phyloP scores from a whole-genome alignment of 78 protist species.

The Planoprotostelium fungivorum region DNA sequence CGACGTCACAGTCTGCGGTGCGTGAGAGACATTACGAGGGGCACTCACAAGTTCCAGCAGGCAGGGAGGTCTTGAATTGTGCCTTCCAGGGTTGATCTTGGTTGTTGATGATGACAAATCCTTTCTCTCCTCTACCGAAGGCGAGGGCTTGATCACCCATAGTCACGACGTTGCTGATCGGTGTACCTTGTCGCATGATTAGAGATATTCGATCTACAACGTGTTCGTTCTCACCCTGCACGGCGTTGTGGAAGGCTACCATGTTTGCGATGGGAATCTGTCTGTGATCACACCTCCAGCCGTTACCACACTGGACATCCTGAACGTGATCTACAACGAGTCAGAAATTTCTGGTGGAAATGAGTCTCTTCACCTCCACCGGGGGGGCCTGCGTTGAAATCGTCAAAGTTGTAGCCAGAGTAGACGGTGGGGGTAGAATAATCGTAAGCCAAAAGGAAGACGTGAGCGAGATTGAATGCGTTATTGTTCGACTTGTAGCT shows the following conservation, averaged over 20 bases:
- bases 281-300: neutral
- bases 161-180: neutral
- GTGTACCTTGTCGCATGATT: neutral
- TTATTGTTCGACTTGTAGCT: neutral
- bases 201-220: neutral
- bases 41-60: neutral
- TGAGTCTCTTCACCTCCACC: neutral
- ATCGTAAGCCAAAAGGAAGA: neutral
- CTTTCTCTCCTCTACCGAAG: neutral
- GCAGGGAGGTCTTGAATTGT: neutral
- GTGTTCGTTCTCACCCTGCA: neutral
- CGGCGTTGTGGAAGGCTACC: neutral
- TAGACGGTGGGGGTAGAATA: neutral
- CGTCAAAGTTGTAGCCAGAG: neutral
- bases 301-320: neutral
- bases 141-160: neutral
- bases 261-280: neutral
- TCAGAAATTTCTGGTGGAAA: neutral
- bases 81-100: neutral
- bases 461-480: neutral
- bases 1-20: neutral
- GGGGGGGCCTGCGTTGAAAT: neutral
- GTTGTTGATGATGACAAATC: neutral
- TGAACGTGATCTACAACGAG: neutral
- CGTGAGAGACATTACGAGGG: neutral